Percentiles rank a stretch among this genome's conserved stretches.
These are phyloP conservation scores for Crithidia bombi DNA, from an alignment of 208 protist species.

Conservation along the genomic window DNA sequence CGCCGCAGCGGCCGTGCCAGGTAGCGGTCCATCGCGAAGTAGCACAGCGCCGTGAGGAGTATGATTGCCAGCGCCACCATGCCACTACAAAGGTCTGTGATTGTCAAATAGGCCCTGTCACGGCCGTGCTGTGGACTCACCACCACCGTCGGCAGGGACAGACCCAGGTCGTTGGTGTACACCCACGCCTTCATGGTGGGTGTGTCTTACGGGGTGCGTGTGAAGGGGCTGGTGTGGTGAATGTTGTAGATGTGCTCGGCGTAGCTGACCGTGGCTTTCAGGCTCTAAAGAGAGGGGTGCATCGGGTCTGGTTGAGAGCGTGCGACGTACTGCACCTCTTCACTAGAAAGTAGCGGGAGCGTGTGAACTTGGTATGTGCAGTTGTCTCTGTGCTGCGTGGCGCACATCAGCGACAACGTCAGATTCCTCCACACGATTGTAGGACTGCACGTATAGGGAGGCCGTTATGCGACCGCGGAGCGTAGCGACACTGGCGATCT, in stretches of 20 bases:
- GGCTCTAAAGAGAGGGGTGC: too few relatives aligned
- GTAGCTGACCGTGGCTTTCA: too few relatives aligned
- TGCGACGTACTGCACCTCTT: too few relatives aligned
- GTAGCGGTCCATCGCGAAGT: conserved; percentile 4
- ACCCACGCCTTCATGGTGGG: conserved; percentile 14
- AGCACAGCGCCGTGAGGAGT: conserved; percentile 6
- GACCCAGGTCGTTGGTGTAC: conserved; percentile 4
- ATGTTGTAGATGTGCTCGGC: neutral
- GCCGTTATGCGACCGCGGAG: too few relatives aligned
- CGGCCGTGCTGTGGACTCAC: conserved; percentile 1
- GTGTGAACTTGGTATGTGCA: too few relatives aligned
- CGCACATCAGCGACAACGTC: too few relatives aligned
- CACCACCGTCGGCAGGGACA: conserved; percentile 10
- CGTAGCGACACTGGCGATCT: too few relatives aligned
- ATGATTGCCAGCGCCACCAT: neutral
- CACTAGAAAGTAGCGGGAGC: too few relatives aligned
- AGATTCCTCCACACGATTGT: too few relatives aligned
- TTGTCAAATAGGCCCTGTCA: neutral
- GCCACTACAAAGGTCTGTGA: neutral
- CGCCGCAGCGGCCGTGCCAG: conserved; percentile 17
- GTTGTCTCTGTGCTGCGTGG: too few relatives aligned
- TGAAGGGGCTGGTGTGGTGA: conserved; percentile 6
- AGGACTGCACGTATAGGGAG: too few relatives aligned
- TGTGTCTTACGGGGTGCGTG: conserved; percentile 1
- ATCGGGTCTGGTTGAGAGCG: too few relatives aligned